These are phyloP conservation scores for Chlamydomonas incerta DNA, from an alignment of 139 green algal genomes.

Conservation along the genomic window DNA sequence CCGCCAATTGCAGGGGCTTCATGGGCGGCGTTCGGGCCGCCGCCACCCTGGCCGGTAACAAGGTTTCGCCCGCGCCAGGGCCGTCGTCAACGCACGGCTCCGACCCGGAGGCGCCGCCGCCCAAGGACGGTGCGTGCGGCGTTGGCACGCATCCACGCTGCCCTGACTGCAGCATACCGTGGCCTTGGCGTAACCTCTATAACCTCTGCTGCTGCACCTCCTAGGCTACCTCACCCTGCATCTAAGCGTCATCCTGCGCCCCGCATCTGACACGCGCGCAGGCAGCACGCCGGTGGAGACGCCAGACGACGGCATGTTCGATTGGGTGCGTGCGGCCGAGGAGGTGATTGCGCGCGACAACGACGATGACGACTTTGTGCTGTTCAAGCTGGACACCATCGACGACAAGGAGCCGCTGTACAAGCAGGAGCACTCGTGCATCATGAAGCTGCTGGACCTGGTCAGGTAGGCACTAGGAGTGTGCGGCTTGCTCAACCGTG, in stretches of 20 bases:
- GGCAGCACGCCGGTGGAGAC: too few species aligned
- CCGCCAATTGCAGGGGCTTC: not conserved
- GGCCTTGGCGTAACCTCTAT: too few species aligned
- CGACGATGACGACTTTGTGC: constrained; percentile 36
- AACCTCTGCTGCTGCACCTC: too few species aligned
- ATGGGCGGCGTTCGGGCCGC: not conserved
- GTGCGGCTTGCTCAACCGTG: too few species aligned
- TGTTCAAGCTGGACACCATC: constrained; percentile 46
- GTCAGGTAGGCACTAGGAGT: constrained; percentile 29
- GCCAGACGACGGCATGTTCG: not conserved
- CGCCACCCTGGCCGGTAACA: constrained; percentile 23
- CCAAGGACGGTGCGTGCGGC: not conserved
- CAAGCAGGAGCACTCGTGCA: not conserved
- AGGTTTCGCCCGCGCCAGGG: constrained; percentile 4
- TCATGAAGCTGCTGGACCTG: constrained; percentile 43
- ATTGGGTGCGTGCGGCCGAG: not conserved
- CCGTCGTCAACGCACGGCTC: not conserved
- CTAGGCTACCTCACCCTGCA: too few species aligned
- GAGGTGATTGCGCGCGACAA: not conserved
- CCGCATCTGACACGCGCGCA: too few species aligned
- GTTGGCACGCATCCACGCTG: too few species aligned
- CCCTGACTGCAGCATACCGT: too few species aligned
- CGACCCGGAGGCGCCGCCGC: constrained; percentile 26
- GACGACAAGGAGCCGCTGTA: constrained; percentile 7
- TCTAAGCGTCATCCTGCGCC: too few species aligned